These are phyloP conservation scores for Tuber aestivum DNA, from an alignment of 495 filamentous ascomycete genomes.

Conservation along the genomic window DNA sequence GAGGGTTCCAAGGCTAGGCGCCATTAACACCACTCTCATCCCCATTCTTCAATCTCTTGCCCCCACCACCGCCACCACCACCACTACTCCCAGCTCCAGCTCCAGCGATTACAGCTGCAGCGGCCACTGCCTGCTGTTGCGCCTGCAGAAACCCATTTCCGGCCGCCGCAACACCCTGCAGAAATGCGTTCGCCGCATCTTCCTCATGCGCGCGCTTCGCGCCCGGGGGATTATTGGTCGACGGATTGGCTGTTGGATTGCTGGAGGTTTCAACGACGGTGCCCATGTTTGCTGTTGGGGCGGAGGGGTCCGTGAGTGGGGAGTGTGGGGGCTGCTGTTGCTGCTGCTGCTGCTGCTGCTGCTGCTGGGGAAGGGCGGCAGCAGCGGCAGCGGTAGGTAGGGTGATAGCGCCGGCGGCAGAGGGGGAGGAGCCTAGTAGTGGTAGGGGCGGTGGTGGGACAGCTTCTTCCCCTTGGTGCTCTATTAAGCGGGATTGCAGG, in stretches of 20 bases:
- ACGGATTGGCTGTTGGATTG: slow-evolving; percentile 8
- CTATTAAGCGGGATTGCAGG: slow-evolving; percentile 81
- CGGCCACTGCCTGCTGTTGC: slow-evolving; percentile 19
- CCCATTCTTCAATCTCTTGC: slow-evolving; percentile 38
- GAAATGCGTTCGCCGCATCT: slow-evolving; percentile 32
- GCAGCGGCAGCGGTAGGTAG: slow-evolving; percentile 30
- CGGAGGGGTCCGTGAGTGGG: slow-evolving; percentile 8
- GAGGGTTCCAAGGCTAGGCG: background rate
- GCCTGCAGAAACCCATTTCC: slow-evolving; percentile 31
- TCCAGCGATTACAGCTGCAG: slow-evolving; percentile 31
- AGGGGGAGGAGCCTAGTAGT: slow-evolving; percentile 38
- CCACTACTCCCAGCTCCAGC: slow-evolving; percentile 13
- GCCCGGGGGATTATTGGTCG: slow-evolving; percentile 25
- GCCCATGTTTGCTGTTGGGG: slow-evolving; percentile 37
- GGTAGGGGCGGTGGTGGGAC: slow-evolving; percentile 67
- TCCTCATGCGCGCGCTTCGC: slow-evolving; percentile 37
- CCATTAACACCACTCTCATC: slow-evolving; percentile 30
- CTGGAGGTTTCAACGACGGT: slow-evolving; percentile 32
- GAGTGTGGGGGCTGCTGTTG: slow-evolving; percentile 15
- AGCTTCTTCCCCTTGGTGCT: slow-evolving; percentile 74
- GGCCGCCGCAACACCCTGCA: slow-evolving; percentile 35
- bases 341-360: slow-evolving; percentile 28
- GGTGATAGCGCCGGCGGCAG: slow-evolving; percentile 34
- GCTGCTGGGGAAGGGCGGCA: slow-evolving; percentile 33
- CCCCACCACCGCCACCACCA: slow-evolving; percentile 19